phyloP scores from a whole-genome alignment of 2,329 filamentous ascomycete species.

The Fusarium xyrophilum region DNA sequence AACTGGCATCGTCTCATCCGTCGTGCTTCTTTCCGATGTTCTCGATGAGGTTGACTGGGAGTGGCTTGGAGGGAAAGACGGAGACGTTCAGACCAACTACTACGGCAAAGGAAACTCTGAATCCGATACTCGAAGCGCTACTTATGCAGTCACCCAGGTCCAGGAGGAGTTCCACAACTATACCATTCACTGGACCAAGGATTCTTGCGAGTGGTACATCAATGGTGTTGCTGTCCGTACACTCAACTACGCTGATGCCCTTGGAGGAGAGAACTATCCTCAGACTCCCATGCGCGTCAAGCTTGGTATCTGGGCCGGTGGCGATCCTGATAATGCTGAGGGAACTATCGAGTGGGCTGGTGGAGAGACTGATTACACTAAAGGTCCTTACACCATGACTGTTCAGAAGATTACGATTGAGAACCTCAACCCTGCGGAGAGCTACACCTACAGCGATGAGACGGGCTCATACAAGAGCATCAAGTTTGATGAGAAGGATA shows the following conservation, averaged over 20 bases:
- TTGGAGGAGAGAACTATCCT: slow-evolving; percentile 62
- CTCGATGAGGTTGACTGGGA: slow-evolving; percentile 77
- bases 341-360: slow-evolving; percentile 74
- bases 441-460: slow-evolving; percentile 44
- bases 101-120: slow-evolving; percentile 70
- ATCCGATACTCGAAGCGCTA: slow-evolving; percentile 47
- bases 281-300: slow-evolving; percentile 74
- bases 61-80: slow-evolving; percentile 71
- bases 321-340: slow-evolving; percentile 50
- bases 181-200: slow-evolving; percentile 70
- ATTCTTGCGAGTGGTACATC: slow-evolving; percentile 66
- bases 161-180: slow-evolving; percentile 65
- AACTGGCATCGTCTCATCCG: slow-evolving; percentile 76
- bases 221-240: slow-evolving; percentile 50
- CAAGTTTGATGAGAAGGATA: slow-evolving; percentile 24
- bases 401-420: slow-evolving; percentile 56
- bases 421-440: slow-evolving; percentile 45
- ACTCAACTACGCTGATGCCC: slow-evolving; percentile 51
- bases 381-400: slow-evolving; percentile 66
- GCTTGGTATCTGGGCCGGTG: slow-evolving; percentile 63
- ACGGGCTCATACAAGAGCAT: slow-evolving; percentile 40
- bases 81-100: slow-evolving; percentile 79
- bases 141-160: slow-evolving; percentile 11
- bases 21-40: slow-evolving; percentile 76
- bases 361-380: slow-evolving; percentile 51